phyloP scores from a whole-genome alignment of 2,329 filamentous ascomycete genomes.

The Verticillium tricorpus region DNA sequence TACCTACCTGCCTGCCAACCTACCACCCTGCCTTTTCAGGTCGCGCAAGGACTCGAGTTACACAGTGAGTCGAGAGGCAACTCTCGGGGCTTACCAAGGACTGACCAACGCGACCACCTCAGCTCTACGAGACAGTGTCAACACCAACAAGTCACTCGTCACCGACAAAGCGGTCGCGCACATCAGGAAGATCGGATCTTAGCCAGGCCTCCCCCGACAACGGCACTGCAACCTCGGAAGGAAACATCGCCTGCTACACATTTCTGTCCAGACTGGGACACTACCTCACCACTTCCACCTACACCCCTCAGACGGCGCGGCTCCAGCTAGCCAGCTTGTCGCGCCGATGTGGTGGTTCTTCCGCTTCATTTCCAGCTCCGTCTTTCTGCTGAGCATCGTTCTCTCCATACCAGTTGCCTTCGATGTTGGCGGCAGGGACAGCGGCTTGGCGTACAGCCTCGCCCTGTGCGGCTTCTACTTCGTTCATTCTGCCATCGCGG shows the following conservation, averaged over 20 bases:
- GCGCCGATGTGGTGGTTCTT: constrained; percentile 76
- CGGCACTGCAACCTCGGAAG: background rate
- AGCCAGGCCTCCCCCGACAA: background rate
- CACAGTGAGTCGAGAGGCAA: background rate
- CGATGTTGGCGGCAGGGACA: constrained; percentile 93
- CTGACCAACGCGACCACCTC: background rate
- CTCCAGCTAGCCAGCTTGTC: constrained; percentile 19
- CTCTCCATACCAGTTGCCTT: constrained; percentile 96
- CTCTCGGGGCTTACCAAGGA: background rate
- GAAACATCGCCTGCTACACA: background rate
- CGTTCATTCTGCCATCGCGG: constrained; percentile 73
- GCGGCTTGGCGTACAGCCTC: constrained; percentile 89
- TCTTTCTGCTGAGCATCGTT: constrained; percentile 88
- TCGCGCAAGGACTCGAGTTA: background rate
- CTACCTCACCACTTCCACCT: background rate
- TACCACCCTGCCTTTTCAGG: background rate
- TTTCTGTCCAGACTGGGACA: background rate
- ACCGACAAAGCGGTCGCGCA: background rate
- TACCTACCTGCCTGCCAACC: background rate
- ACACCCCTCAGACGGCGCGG: constrained; percentile 12
- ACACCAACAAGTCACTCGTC: background rate
- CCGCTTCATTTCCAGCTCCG: constrained; percentile 70
- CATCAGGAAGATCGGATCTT: background rate
- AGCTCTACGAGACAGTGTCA: background rate
- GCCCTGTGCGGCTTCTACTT: constrained; percentile 88